Percentiles rank a stretch among this genome's conserved stretches.
These are phyloP conservation scores for Haberlea rhodopensis DNA, from an alignment of 257 asterid genomes.

Conservation along the genomic window DNA sequence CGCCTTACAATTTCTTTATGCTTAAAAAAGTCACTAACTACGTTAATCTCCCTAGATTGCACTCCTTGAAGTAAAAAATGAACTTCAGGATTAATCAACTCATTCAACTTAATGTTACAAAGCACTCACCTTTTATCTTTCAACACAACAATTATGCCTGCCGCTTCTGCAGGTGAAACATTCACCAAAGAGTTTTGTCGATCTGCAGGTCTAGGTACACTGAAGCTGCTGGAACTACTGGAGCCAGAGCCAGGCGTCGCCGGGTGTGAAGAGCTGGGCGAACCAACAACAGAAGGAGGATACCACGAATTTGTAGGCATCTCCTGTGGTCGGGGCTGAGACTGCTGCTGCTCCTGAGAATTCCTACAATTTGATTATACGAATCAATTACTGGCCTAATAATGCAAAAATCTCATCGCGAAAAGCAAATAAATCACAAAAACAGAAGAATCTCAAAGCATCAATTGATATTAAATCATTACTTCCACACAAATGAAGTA, in stretches of 20 bases:
- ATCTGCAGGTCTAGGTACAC: conserved; percentile 47
- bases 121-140: conserved; percentile 67
- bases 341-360: conserved; percentile 66
- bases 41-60: too few species aligned
- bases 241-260: conserved; percentile 47
- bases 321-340: conserved; percentile 63
- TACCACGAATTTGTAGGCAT: conserved; percentile 69
- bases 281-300: conserved; percentile 57
- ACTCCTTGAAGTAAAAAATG: background rate
- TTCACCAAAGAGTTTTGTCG: conserved; percentile 54
- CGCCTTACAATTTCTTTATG: too few species aligned
- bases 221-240: conserved; percentile 49
- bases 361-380: conserved; percentile 36
- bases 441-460: background rate
- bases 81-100: background rate
- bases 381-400: background rate
- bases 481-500: conserved; percentile 1
- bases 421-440: background rate
- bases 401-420: background rate
- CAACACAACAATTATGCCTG: conserved; percentile 59
- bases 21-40: too few species aligned
- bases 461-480: conserved; percentile 17
- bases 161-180: conserved; percentile 91
- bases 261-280: conserved; percentile 73
- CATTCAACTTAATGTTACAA: conserved; percentile 1